Percentiles rank a stretch among this genome's conserved stretches.
Evolutionary conservation across 306 rosid genomes (phyloP).

Genomic region (Cucumis melo): DNA sequence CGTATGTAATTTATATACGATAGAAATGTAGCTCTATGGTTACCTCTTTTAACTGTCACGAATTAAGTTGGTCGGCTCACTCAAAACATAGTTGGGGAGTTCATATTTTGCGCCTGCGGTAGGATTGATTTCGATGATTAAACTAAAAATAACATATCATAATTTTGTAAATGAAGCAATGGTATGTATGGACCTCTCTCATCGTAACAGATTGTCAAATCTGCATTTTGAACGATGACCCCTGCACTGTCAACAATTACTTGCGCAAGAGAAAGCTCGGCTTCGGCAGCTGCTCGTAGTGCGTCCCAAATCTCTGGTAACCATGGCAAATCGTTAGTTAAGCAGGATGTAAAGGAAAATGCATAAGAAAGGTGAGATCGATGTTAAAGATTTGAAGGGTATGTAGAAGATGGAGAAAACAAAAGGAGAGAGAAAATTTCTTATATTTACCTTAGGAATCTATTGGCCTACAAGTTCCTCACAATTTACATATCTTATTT

Average conservation of each 20-base stretch:
- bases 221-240: conserved; percentile 84
- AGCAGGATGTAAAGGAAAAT: neutral
- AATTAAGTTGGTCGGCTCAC: conserved; percentile 95
- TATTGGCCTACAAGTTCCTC: too few relatives aligned
- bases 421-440: neutral
- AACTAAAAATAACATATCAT: neutral
- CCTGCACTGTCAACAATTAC: conserved; percentile 95
- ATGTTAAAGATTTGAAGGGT: neutral
- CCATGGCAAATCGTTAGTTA: conserved; percentile 16
- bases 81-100: conserved; percentile 91
- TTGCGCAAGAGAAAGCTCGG: conserved; percentile 74
- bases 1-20: conserved; percentile 17
- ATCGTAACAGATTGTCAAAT: conserved; percentile 86
- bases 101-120: conserved; percentile 90
- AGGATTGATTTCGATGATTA: neutral
- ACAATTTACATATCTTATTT: too few relatives aligned
- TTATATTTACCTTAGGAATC: too few relatives aligned
- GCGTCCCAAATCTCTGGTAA: conserved; percentile 96
- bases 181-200: conserved; percentile 60
- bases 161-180: conserved; percentile 10
- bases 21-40: conserved; percentile 23
- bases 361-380: neutral
- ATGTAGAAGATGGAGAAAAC: neutral
- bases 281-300: conserved; percentile 96
- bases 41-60: conserved; percentile 35